Evolutionary conservation across 192 early-diverging fungal species (phyloP).

Genomic region (Backusella westeae): DNA sequence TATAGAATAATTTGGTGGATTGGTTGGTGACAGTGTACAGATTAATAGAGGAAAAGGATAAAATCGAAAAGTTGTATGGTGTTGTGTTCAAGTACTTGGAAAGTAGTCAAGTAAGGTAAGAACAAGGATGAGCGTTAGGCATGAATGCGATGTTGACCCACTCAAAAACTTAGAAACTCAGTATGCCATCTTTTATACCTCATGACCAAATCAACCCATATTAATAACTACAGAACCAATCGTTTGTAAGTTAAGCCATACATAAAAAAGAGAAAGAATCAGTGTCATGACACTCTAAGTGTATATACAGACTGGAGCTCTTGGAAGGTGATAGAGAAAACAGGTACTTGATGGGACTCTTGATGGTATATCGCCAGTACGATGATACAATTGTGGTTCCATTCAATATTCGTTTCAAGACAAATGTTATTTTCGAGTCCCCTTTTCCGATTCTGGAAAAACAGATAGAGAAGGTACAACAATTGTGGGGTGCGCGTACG

Average conservation of each 20-base stretch:
- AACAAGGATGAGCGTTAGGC: too few relatives aligned
- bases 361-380: background rate
- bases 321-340: background rate
- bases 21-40: background rate
- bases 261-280: background rate
- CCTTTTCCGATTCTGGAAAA: background rate
- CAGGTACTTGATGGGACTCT: background rate
- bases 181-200: background rate
- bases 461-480: background rate
- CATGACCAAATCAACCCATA: background rate
- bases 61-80: background rate
- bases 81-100: background rate
- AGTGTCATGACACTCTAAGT: background rate
- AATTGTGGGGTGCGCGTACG: background rate
- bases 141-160: too few relatives aligned
- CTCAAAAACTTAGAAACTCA: background rate
- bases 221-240: background rate
- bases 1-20: background rate
- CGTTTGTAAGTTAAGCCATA: background rate
- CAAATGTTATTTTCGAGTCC: background rate
- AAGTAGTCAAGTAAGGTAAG: background rate
- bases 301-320: background rate
- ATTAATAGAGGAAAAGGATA: background rate
- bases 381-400: background rate
- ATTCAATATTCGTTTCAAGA: background rate